phyloP scores from a whole-genome alignment of 169 alveolate species.

The Toxoplasma gondii region DNA sequence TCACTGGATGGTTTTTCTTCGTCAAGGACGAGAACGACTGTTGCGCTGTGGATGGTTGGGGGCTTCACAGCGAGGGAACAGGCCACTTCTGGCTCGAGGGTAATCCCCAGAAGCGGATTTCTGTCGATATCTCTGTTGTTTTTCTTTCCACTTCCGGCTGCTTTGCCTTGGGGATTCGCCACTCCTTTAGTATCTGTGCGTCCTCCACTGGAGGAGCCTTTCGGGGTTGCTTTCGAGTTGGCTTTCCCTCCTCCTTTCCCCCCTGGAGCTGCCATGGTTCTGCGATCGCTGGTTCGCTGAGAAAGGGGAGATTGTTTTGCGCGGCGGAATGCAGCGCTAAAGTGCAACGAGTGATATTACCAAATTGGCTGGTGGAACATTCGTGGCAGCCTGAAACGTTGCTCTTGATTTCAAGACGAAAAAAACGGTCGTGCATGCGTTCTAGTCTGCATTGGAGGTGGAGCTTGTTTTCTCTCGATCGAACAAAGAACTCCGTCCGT shows the following conservation, averaged over 20 bases:
- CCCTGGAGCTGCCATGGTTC: background rate
- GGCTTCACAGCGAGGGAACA: background rate
- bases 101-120: background rate
- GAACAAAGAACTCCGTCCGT: too few relatives aligned
- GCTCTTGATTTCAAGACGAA: too few relatives aligned
- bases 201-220: background rate
- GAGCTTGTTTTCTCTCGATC: too few relatives aligned
- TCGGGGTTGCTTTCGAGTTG: background rate
- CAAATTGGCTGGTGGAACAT: too few relatives aligned
- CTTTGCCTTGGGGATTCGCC: background rate
- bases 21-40: background rate
- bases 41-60: background rate
- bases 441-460: too few relatives aligned
- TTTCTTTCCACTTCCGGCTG: background rate
- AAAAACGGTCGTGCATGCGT: too few relatives aligned
- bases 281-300: background rate
- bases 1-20: background rate
- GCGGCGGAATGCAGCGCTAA: too few relatives aligned
- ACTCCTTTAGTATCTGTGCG: background rate
- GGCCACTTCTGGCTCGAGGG: constrained; percentile 27
- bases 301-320: too few relatives aligned
- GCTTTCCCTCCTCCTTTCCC: background rate
- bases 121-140: background rate
- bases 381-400: too few relatives aligned
- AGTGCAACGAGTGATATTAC: too few relatives aligned